Base-by-base conservation (phyloP, 2,329 filamentous ascomycete genomes). In the Plenodomus biglobosus region DNA sequence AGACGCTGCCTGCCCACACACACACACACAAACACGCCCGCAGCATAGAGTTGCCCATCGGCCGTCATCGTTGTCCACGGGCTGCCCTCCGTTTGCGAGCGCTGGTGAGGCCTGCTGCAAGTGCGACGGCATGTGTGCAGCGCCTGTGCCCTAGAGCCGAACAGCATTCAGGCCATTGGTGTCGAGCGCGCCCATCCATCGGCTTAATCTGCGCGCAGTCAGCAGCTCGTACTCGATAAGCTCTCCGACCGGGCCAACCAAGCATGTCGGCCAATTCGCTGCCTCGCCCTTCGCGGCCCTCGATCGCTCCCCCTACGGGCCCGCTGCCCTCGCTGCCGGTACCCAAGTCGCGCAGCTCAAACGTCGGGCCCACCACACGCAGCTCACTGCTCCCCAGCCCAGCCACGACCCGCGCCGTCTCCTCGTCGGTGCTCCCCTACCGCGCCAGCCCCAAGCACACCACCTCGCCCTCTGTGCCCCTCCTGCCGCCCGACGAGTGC, bases 291-390 rank as follows among this genome's bases (percentile, higher is more conserved):
- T 85, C 86, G 56, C 81, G 76, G 59, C 75, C 79, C 42, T 70
- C 76, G 20, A 71, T 85, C 61, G 86, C 85, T 49, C 87, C 90
- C 40, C 87, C 90, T 15, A 84, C 83, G 22, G 81, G 84, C 54
- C 83, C 86, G 21, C 76, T 94, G 19, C 89, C 90, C 37, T 85
- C 88, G 37, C 76, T 95, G 40, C 89, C 90, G 21, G 77, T 88
- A 16, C 73, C 79, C 38, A 94, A 90, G 73, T 84, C 86, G 34
- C 82, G 88, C 53, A 86, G 82, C 71, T 85, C 76, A 47, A 65
- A 61, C 42, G 48, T 58, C 36, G 58, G 62, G 46, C 61, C 69
- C 44, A 58, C 68, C 11, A 51, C 58, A 37, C 64, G 63, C 17
- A 52, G 44, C 22, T 71, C 68, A 39, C 49, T 67, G 38, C 63